These are phyloP conservation scores for Trichophyton mentagrophytes DNA, from an alignment of 2,329 filamentous ascomycete species.

Conservation along the genomic window DNA sequence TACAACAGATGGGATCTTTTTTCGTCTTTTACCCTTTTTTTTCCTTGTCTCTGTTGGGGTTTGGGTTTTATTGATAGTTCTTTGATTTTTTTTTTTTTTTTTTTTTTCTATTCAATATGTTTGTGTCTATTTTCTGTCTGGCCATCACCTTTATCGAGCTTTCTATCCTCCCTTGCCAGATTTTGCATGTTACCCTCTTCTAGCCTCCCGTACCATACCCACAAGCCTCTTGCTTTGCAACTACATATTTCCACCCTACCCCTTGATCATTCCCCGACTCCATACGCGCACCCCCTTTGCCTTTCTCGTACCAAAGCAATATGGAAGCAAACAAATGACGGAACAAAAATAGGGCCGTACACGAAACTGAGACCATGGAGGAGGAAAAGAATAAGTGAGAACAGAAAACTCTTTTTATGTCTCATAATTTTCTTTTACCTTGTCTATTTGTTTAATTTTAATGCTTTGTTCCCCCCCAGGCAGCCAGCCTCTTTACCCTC, in stretches of 20 bases:
- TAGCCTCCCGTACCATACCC: neutral
- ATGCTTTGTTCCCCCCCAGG: constrained; percentile 4
- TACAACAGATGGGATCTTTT: constrained; percentile 4
- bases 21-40: neutral
- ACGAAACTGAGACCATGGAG: neutral
- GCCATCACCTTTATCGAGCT: neutral
- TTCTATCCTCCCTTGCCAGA: neutral
- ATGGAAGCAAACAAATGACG: neutral
- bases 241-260: neutral
- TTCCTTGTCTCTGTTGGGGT: neutral
- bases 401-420: neutral
- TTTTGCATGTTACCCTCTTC: neutral
- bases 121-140: neutral
- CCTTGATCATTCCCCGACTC: neutral
- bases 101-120: neutral
- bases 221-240: neutral
- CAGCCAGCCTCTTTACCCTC: neutral
- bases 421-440: constrained; percentile 6
- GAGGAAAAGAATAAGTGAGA: neutral
- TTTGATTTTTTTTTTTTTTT: neutral
- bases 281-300: neutral
- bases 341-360: neutral
- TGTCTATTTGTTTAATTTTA: constrained; percentile 6
- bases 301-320: neutral
- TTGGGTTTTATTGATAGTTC: neutral